phyloP scores from a whole-genome alignment of 306 rosid species.

The Medicago lupulina region DNA sequence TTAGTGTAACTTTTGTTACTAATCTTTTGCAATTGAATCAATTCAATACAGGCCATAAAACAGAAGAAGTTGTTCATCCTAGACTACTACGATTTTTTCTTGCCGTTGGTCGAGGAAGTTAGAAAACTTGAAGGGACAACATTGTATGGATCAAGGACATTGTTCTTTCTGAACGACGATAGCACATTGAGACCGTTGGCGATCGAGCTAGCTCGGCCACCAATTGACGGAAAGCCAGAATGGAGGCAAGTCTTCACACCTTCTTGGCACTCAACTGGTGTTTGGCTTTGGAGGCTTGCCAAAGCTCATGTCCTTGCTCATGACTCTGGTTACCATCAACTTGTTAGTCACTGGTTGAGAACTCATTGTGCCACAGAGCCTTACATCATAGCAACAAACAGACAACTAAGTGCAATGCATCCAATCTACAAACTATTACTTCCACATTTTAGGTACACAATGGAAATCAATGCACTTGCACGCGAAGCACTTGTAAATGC shows the following conservation, averaged over 20 bases:
- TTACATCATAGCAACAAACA: conserved; percentile 75
- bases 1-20: neutral
- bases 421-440: conserved; percentile 77
- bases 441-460: conserved; percentile 91
- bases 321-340: conserved; percentile 85
- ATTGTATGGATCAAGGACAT: conserved; percentile 75
- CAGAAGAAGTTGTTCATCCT: conserved; percentile 72
- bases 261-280: conserved; percentile 61
- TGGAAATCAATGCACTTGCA: conserved; percentile 91
- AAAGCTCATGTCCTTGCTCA: conserved; percentile 87
- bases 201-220: conserved; percentile 82
- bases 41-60: conserved; percentile 54
- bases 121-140: conserved; percentile 68
- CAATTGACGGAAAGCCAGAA: conserved; percentile 61
- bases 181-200: conserved; percentile 68
- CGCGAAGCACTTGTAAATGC: conserved; percentile 68
- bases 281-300: conserved; percentile 95
- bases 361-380: conserved; percentile 86
- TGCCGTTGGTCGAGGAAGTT: conserved; percentile 72
- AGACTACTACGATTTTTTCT: conserved; percentile 77
- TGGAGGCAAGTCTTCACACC: conserved; percentile 74
- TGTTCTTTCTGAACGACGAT: conserved; percentile 63
- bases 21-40: neutral
- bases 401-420: conserved; percentile 85
- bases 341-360: conserved; percentile 85